Conservation (phyloP, 1,284 basidiomycete species). For the Porphyrellus sp. region DNA sequence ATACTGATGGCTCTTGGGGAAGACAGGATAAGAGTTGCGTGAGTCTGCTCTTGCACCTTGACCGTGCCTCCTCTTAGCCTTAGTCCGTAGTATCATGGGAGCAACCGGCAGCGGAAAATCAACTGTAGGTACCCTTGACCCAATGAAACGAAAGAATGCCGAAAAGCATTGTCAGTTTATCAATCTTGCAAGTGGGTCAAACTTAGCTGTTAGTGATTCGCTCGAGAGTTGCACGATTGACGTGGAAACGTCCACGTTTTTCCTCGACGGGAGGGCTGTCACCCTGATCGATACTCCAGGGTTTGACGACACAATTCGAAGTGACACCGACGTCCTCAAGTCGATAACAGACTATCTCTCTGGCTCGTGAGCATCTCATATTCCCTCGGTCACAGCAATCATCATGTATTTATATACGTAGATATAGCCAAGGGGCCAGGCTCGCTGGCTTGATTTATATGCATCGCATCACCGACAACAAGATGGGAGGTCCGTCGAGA, state of each 20-base stretch:
- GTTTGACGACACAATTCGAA: conserved; percentile 38
- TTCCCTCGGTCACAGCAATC: not conserved
- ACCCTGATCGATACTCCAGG: conserved; percentile 39
- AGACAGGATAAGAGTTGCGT: conserved; percentile 30
- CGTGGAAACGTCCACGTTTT: conserved; percentile 31
- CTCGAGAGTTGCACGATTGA: conserved; percentile 36
- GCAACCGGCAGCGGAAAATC: conserved; percentile 45
- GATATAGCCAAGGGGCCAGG: conserved; percentile 36
- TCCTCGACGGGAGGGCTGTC: conserved; percentile 25
- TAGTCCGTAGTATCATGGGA: conserved; percentile 40
- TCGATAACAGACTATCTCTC: conserved; percentile 33
- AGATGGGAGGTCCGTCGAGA: conserved; percentile 47
- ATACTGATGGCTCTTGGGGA: conserved; percentile 19
- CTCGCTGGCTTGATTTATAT: conserved; percentile 52
- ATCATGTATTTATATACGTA: conserved; percentile 14
- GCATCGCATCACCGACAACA: conserved; percentile 50
- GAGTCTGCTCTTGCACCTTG: conserved; percentile 4
- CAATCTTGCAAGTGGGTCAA: conserved; percentile 34
- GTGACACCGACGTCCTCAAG: conserved; percentile 37
- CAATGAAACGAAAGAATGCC: not conserved
- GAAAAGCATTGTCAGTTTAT: conserved; percentile 27
- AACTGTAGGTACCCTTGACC: conserved; percentile 32
- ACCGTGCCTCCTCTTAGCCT: conserved; percentile 4
- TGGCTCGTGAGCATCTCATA: conserved; percentile 25
- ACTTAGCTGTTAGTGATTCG: conserved; percentile 30